Conservation (phyloP, 768 basidiomycete species). For the Phlebiopsis flavidoalba region DNA sequence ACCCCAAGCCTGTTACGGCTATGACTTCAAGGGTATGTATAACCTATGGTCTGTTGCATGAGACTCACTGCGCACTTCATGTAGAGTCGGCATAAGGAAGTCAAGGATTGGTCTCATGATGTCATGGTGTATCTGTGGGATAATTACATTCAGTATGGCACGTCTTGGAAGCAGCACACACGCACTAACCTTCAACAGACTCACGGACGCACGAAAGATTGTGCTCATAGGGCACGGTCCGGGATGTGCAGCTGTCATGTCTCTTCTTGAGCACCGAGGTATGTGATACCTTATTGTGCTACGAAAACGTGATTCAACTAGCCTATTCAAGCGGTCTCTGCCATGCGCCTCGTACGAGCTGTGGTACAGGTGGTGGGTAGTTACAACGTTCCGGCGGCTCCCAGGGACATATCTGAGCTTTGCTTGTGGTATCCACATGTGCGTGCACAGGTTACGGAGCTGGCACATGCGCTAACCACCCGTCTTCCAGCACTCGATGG, state of each 20-base stretch:
- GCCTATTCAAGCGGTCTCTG: conserved; percentile 35
- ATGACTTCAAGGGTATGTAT: conserved; percentile 26
- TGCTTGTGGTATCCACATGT: conserved; percentile 74
- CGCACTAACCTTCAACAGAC: conserved; percentile 34
- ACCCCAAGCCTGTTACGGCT: conserved; percentile 46
- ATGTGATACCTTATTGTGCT: conserved; percentile 13
- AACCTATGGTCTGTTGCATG: background rate
- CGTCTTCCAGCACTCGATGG: conserved; percentile 60
- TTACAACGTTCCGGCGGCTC: conserved; percentile 47
- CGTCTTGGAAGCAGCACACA: background rate
- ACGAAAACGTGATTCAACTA: background rate
- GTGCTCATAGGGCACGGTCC: conserved; percentile 86
- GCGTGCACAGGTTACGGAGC: conserved; percentile 9
- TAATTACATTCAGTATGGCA: conserved; percentile 84
- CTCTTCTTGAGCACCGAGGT: conserved; percentile 72
- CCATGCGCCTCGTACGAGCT: conserved; percentile 60
- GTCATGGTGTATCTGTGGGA: conserved; percentile 90
- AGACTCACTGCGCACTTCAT: background rate
- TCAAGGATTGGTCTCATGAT: conserved; percentile 39
- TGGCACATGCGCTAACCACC: background rate
- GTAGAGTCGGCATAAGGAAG: conserved; percentile 29
- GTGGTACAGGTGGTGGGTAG: conserved; percentile 79
- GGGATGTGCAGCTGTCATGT: conserved; percentile 72
- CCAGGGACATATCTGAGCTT: conserved; percentile 51
- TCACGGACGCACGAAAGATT: conserved; percentile 68